Evolutionary conservation across 2,329 filamentous ascomycete genomes (phyloP).

Genomic region (Dactylellina haptotyla): DNA sequence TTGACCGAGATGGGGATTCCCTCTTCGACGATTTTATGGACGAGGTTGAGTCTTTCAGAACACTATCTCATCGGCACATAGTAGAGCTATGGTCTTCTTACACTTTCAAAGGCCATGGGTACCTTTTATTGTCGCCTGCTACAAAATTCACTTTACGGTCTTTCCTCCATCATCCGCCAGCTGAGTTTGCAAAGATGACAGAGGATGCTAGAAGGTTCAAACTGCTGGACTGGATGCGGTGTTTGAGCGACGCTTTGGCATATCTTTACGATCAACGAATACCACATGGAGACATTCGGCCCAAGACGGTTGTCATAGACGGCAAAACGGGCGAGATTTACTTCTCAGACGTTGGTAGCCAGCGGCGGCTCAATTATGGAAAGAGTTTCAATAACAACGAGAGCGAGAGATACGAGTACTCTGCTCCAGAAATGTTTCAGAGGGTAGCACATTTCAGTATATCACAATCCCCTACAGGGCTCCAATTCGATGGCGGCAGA

Average conservation of each 20-base stretch:
- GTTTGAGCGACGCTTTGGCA: constrained; percentile 74
- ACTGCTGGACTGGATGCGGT: constrained; percentile 79
- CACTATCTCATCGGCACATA: constrained; percentile 74
- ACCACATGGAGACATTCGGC: constrained; percentile 75
- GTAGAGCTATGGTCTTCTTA: constrained; percentile 78
- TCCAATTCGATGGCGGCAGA: constrained; percentile 50
- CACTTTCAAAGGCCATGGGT: constrained; percentile 71
- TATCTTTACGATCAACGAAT: constrained; percentile 73
- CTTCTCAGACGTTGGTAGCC: constrained; percentile 69
- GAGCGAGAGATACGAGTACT: constrained; percentile 71
- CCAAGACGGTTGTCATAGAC: constrained; percentile 75
- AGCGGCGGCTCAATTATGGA: constrained; percentile 52
- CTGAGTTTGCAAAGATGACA: constrained; percentile 70
- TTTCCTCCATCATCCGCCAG: constrained; percentile 72
- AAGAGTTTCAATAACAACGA: constrained; percentile 27
- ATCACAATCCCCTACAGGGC: constrained; percentile 36
- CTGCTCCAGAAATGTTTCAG: constrained; percentile 73
- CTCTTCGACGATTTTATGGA: constrained; percentile 69
- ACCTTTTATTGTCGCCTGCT: constrained; percentile 73
- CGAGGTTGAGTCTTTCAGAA: constrained; percentile 70
- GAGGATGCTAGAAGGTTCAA: constrained; percentile 71
- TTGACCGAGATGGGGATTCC: constrained; percentile 63
- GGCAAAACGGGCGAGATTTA: constrained; percentile 71
- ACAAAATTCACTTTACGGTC: constrained; percentile 74
- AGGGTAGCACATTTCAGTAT: constrained; percentile 54